Conservation (phyloP, 2,329 filamentous ascomycete species). For the Cordyceps pruinosa region DNA sequence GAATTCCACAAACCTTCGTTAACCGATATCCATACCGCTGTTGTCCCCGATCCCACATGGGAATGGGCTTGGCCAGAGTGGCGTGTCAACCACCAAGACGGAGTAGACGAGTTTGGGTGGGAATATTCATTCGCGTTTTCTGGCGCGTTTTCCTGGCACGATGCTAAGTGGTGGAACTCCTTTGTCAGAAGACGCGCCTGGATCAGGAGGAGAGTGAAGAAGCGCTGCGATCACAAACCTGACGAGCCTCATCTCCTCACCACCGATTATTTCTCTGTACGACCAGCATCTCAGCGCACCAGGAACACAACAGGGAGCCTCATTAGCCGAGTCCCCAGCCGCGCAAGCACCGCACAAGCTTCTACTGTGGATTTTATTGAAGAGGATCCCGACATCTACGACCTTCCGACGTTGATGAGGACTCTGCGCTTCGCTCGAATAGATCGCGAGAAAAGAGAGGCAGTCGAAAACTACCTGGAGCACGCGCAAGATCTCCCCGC, state of each 20-base stretch:
- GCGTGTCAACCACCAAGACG: constrained; percentile 63
- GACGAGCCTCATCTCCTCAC: constrained; percentile 60
- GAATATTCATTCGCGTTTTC: constrained; percentile 89
- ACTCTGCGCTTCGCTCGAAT: constrained; percentile 65
- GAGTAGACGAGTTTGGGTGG: constrained; percentile 83
- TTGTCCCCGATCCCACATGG: constrained; percentile 92
- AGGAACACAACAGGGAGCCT: constrained; percentile 27
- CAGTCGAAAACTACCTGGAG: constrained; percentile 73
- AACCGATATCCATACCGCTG: constrained; percentile 71
- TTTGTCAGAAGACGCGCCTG: constrained; percentile 88
- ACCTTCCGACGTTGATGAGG: constrained; percentile 62
- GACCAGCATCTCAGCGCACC: constrained; percentile 41
- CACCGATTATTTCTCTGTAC: constrained; percentile 73
- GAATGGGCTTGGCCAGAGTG: constrained; percentile 72
- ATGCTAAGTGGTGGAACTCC: constrained; percentile 85
- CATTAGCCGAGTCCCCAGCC: constrained; percentile 27
- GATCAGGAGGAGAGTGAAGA: constrained; percentile 71
- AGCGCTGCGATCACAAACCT: constrained; percentile 36
- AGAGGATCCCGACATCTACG: constrained; percentile 51
- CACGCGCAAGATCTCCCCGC: constrained; percentile 71
- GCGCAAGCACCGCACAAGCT: constrained; percentile 30
- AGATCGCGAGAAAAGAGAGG: constrained; percentile 86
- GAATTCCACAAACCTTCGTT: constrained; percentile 52
- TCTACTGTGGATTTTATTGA: constrained; percentile 40
- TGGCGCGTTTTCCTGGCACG: constrained; percentile 75